phyloP scores from a whole-genome alignment of 306 rosid genomes.

The Sicyos edulis region DNA sequence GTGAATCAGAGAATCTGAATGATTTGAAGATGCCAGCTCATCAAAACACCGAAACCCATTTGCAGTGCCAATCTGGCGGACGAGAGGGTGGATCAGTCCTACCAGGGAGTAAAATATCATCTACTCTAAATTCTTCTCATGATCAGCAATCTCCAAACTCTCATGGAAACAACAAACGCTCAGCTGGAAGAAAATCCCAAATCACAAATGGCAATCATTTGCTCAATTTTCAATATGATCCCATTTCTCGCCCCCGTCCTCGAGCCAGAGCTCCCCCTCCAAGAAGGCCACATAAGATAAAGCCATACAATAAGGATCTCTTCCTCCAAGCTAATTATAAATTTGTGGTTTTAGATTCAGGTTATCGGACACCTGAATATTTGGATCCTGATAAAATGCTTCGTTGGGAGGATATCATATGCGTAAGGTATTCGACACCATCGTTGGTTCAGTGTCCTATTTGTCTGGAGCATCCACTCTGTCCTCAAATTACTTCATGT shows the following conservation, averaged over 20 bases:
- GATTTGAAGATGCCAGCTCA: slow-evolving; percentile 32
- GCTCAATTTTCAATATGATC: slow-evolving; percentile 86
- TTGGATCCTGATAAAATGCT: slow-evolving; percentile 95
- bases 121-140: slow-evolving; percentile 31
- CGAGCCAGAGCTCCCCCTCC: slow-evolving; percentile 66
- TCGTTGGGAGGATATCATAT: slow-evolving; percentile 89
- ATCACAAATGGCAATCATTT: slow-evolving; percentile 70
- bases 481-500: slow-evolving; percentile 93
- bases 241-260: slow-evolving; percentile 74
- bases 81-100: slow-evolving; percentile 37
- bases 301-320: slow-evolving; percentile 78
- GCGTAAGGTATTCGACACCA: slow-evolving; percentile 72
- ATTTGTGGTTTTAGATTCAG: slow-evolving; percentile 76
- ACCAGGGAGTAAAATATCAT: slow-evolving; percentile 37
- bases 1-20: slow-evolving; percentile 32
- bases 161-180: slow-evolving; percentile 40
- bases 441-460: slow-evolving; percentile 79
- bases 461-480: slow-evolving; percentile 85
- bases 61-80: slow-evolving; percentile 44
- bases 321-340: slow-evolving; percentile 94
- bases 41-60: slow-evolving; percentile 33
- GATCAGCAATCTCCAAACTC: slow-evolving; percentile 40
- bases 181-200: slow-evolving; percentile 62
- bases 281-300: slow-evolving; percentile 69
- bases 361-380: slow-evolving; percentile 47